Evolutionary conservation across 805 yeast species (phyloP), one percentile per base, ranked within the genome.

Genomic region (Candida oleophila): DNA sequence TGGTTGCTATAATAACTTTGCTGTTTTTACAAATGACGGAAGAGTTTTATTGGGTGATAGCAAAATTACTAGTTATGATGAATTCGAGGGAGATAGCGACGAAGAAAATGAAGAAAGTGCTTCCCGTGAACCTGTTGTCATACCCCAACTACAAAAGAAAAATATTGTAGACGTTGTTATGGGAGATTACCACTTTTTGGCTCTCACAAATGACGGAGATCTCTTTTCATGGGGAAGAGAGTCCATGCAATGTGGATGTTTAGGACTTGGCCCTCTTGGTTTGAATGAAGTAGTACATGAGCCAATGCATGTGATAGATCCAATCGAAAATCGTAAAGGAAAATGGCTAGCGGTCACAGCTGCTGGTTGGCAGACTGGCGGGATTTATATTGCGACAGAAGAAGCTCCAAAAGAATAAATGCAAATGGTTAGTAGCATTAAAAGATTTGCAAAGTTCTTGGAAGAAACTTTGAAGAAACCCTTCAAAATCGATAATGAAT

Each of bases 331-430:
- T 3, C 16, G 19, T 12, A 36, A 36, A 22, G 80, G 80, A 3
- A 65, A 66, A 28, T 81, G 84, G 57, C 61, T 85, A 18, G 82
- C 83, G 0, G 75, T 85, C 30, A 77, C 87, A 1, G 89, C 91
- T 4, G 83, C 82, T 14, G 95, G 94, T 1, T 87, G 92, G 92
- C 94, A 87, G 48, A 78, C 89, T 4, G 81, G 83, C 38, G 90
- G 89, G 1, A 67, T 87, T 7, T 42, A 18, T 15, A 42, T 42
- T 25, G 5, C 11, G 11, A 25, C 30, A 7, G 30, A 25, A 7
- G 30, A n/a, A n/a, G n/a, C n/a, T n/a, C n/a, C n/a, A n/a, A n/a
- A n/a, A n/a, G n/a, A n/a, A n/a, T n/a, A n/a, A n/a, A n/a, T n/a
- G n/a, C n/a, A n/a, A n/a, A n/a, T n/a, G n/a, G n/a, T n/a, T n/a